phyloP scores from a whole-genome alignment of 2,329 filamentous ascomycete species.

The Aurifilum marmelostoma region DNA sequence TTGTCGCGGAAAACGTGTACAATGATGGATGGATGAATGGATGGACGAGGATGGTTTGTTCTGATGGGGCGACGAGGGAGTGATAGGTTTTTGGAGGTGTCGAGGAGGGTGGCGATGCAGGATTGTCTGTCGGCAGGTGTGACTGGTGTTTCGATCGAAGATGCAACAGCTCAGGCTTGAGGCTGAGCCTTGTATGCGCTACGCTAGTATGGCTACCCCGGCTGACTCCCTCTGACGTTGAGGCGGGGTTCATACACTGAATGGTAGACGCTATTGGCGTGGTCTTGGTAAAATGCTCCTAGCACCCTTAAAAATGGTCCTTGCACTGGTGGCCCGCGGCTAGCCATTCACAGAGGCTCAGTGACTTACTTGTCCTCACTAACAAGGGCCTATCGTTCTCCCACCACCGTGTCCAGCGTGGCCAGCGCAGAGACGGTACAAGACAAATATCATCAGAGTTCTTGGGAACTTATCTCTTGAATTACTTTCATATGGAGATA shows the following conservation, averaged over 20 bases:
- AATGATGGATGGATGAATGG: not conserved
- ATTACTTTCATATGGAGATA: too few relatives aligned
- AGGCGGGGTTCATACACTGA: too few relatives aligned
- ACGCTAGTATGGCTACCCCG: not conserved
- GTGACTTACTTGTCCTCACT: too few relatives aligned
- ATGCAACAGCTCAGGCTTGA: not conserved
- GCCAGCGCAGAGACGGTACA: too few relatives aligned
- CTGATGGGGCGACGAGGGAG: not conserved
- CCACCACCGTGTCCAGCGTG: too few relatives aligned
- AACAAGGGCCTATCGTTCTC: too few relatives aligned
- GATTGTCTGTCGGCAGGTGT: not conserved
- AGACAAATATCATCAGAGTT: too few relatives aligned
- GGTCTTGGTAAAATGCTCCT: too few relatives aligned
- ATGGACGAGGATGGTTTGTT: not conserved
- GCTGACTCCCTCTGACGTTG: not conserved
- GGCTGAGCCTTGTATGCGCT: not conserved
- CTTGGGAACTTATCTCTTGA: too few relatives aligned
- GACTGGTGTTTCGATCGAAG: not conserved
- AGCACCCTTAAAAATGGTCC: not conserved
- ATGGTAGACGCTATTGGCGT: not conserved
- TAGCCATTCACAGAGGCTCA: too few relatives aligned
- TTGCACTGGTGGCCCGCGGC: too few relatives aligned
- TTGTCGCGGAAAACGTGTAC: not conserved
- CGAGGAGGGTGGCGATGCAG: not conserved
- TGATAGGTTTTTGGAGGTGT: not conserved